phyloP scores from a whole-genome alignment of 495 filamentous ascomycete genomes.

The Lophiostoma macrostomum region DNA sequence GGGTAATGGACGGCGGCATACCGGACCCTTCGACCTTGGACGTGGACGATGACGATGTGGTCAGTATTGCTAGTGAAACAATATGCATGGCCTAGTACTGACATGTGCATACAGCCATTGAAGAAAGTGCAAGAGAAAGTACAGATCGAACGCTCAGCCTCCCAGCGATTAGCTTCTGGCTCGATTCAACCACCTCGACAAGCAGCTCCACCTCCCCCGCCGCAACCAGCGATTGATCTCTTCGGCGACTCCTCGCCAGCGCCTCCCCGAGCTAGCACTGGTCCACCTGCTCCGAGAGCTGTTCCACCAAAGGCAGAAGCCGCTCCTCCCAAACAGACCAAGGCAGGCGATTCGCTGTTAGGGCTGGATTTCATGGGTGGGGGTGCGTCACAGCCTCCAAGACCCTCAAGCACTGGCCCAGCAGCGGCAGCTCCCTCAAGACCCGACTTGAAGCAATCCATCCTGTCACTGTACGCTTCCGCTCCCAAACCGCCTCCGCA shows the following conservation, averaged over 20 bases:
- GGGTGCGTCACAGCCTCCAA: constrained; percentile 57
- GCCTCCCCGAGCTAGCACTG: constrained; percentile 64
- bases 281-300: constrained; percentile 52
- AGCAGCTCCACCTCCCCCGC: constrained; percentile 44
- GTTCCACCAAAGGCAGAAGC: constrained; percentile 63
- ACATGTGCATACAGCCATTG: constrained; percentile 51
- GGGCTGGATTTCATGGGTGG: constrained; percentile 94
- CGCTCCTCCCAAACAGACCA: constrained; percentile 62
- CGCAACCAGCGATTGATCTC: constrained; percentile 54
- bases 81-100: constrained; percentile 3
- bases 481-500: constrained; percentile 50
- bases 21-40: constrained; percentile 87
- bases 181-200: constrained; percentile 46
- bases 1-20: constrained; percentile 95
- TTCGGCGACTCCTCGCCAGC: constrained; percentile 58
- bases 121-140: constrained; percentile 72
- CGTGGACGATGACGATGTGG: constrained; percentile 64
- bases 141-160: constrained; percentile 61
- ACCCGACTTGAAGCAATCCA: constrained; percentile 95
- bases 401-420: constrained; percentile 65
- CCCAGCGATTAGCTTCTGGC: constrained; percentile 46
- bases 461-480: constrained; percentile 90
- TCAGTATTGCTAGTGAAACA: constrained; percentile 6
- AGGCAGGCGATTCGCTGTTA: constrained; percentile 79
- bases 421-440: constrained; percentile 64